These are phyloP conservation scores for Gyrodon lividus DNA, from an alignment of 768 basidiomycete species.

Conservation along the genomic window DNA sequence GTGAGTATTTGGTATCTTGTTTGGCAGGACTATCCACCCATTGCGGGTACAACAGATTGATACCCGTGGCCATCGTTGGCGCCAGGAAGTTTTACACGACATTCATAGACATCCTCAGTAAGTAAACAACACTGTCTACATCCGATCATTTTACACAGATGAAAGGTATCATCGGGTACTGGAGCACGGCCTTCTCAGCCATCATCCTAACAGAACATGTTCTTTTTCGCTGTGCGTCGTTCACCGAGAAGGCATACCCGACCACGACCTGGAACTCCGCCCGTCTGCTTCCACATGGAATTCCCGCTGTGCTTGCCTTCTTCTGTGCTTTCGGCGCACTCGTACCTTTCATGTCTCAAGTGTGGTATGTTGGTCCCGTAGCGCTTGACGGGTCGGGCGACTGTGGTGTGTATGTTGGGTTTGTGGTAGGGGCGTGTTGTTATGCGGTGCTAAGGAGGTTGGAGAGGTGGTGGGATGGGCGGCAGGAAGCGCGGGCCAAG, in stretches of 20 bases:
- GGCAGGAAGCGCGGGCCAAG: background rate
- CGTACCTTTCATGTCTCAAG: slow-evolving; percentile 51
- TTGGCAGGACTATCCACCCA: background rate
- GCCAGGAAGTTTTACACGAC: slow-evolving; percentile 44
- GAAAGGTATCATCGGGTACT: slow-evolving; percentile 46
- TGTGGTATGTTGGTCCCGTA: slow-evolving; percentile 51
- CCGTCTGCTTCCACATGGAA: slow-evolving; percentile 37
- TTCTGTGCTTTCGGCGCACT: slow-evolving; percentile 39
- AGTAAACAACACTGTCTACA: background rate
- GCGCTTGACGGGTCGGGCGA: slow-evolving; percentile 46
- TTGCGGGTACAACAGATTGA: slow-evolving; percentile 29
- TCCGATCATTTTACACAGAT: slow-evolving; percentile 14
- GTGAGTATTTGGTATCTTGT: slow-evolving; percentile 26
- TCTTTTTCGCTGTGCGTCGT: slow-evolving; percentile 38
- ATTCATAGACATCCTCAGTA: slow-evolving; percentile 42
- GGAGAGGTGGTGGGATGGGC: slow-evolving; percentile 23
- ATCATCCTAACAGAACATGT: slow-evolving; percentile 45
- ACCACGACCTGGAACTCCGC: slow-evolving; percentile 37
- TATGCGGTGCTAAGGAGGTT: slow-evolving; percentile 32
- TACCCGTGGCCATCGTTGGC: slow-evolving; percentile 49
- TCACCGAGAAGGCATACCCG: slow-evolving; percentile 36
- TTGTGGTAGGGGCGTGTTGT: slow-evolving; percentile 29
- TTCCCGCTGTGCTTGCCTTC: slow-evolving; percentile 42
- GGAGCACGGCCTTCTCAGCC: slow-evolving; percentile 36
- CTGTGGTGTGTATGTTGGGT: slow-evolving; percentile 45